Conservation (phyloP, 768 basidiomycete genomes). For the Mycena alexandri region DNA sequence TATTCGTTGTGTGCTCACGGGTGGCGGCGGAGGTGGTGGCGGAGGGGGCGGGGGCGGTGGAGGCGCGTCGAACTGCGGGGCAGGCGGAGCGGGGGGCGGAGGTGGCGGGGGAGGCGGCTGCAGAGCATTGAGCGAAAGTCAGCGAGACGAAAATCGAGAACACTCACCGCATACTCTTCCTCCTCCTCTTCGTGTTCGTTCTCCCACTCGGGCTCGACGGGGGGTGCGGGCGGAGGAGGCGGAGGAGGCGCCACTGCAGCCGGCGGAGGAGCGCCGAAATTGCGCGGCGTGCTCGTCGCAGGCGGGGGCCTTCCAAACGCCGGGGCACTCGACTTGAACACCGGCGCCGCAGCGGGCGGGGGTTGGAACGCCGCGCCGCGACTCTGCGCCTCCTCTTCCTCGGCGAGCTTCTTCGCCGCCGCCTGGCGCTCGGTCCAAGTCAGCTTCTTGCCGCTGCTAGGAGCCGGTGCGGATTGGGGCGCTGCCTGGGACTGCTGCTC, state of each 20-base stretch:
- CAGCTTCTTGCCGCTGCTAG: conserved; percentile 75
- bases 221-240: conserved; percentile 41
- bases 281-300: conserved; percentile 52
- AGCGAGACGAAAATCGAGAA: conserved; percentile 5
- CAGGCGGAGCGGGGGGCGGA: conserved; percentile 47
- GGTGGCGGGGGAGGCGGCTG: conserved; percentile 54
- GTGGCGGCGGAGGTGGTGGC: conserved; percentile 47
- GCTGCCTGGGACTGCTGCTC: conserved; percentile 60
- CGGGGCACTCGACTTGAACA: conserved; percentile 61
- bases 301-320: conserved; percentile 61
- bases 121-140: conserved; percentile 24
- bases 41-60: conserved; percentile 58
- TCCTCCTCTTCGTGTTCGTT: conserved; percentile 49
- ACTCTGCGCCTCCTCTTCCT: conserved; percentile 81
- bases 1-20: conserved; percentile 27
- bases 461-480: conserved; percentile 41
- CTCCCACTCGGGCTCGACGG: conserved; percentile 41
- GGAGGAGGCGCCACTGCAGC: conserved; percentile 39
- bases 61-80: conserved; percentile 49
- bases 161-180: conserved; percentile 47
- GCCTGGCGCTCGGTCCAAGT: conserved; percentile 97
- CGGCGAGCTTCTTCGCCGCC: conserved; percentile 86
- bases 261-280: conserved; percentile 57
- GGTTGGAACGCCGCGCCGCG: conserved; percentile 64
- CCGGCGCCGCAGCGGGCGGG: conserved; percentile 52